A percentile compares a stretch with the other conserved stretches of the same genome.
phyloP scores from a whole-genome alignment of 495 filamentous ascomycete species.

The Cenococcum geophilum region DNA sequence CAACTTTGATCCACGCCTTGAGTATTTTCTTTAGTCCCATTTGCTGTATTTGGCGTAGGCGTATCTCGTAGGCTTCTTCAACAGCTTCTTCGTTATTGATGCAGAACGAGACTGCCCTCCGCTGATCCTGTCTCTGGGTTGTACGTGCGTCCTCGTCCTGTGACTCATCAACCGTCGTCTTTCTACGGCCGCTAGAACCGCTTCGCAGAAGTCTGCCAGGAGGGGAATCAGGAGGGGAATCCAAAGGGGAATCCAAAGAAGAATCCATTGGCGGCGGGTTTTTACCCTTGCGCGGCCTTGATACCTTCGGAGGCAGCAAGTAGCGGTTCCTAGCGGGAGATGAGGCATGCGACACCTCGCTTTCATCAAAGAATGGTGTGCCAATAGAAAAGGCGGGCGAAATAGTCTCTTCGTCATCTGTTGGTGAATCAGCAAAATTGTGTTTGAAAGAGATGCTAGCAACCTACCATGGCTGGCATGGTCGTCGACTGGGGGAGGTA shows the following conservation, averaged over 20 bases:
- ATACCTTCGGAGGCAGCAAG: neutral
- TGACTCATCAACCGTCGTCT: neutral
- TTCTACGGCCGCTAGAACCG: neutral
- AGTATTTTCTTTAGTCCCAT: constrained; percentile 64
- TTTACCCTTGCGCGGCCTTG: neutral
- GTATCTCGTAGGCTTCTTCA: constrained; percentile 49
- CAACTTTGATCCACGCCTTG: constrained; percentile 75
- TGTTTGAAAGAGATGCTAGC: neutral
- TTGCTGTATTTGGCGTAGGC: constrained; percentile 66
- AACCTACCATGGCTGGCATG: neutral
- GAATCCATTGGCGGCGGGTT: neutral
- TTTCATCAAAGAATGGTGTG: neutral
- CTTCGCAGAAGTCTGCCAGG: neutral
- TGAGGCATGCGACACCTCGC: neutral
- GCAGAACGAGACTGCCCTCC: neutral
- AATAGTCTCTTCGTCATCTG: neutral
- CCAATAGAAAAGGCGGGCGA: neutral
- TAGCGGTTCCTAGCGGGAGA: neutral
- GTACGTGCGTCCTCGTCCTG: neutral
- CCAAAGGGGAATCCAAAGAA: no score
- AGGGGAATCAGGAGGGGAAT: no score
- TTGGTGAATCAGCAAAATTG: neutral
- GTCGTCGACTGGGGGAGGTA: neutral
- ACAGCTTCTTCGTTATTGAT: constrained; percentile 17
- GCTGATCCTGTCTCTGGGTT: neutral